A percentile compares a stretch with the other conserved stretches of the same genome.
Conservation (phyloP, 1,139 yeast genomes). For the Candida sanyaensis region DNA sequence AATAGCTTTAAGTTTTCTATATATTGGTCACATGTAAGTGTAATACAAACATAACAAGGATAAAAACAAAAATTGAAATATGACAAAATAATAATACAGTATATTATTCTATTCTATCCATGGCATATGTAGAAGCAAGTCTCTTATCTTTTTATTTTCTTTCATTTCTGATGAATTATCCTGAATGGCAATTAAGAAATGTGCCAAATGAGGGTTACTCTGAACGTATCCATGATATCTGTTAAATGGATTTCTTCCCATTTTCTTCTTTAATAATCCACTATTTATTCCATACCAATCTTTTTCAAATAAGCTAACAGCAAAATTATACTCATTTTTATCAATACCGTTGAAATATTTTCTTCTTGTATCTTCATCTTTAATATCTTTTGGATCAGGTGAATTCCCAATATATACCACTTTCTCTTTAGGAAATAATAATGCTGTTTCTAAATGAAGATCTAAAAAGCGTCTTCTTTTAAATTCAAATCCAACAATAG, state of each 20-base stretch:
- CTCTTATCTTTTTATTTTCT: slow-evolving; percentile 16
- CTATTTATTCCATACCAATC: slow-evolving; percentile 64
- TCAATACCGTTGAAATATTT: slow-evolving; percentile 45
- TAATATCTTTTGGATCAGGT: slow-evolving; percentile 49
- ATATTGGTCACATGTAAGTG: not conserved
- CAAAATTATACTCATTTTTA: slow-evolving; percentile 52
- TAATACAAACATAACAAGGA: not conserved
- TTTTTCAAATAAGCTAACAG: slow-evolving; percentile 52
- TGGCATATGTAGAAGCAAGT: slow-evolving; percentile 11
- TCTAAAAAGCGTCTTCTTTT: slow-evolving; percentile 60
- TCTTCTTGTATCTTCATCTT: slow-evolving; percentile 17
- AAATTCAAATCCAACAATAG: slow-evolving; percentile 75
- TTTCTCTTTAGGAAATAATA: slow-evolving; percentile 33
- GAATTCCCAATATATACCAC: slow-evolving; percentile 60
- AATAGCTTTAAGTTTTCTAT: not conserved
- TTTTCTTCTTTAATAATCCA: slow-evolving; percentile 43
- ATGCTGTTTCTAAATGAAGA: slow-evolving; percentile 53
- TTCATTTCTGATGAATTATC: slow-evolving; percentile 6
- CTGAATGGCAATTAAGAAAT: slow-evolving; percentile 21
- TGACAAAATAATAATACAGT: not conserved
- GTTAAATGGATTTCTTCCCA: slow-evolving; percentile 61
- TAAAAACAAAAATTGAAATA: not conserved
- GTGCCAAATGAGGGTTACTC: slow-evolving; percentile 26
- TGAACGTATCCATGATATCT: slow-evolving; percentile 43
- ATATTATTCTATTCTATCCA: slow-evolving; percentile 8